A percentile compares a stretch with the other conserved stretches of the same genome.
Evolutionary conservation across 768 basidiomycete species (phyloP).

Genomic region (Amanita brunnescens): DNA sequence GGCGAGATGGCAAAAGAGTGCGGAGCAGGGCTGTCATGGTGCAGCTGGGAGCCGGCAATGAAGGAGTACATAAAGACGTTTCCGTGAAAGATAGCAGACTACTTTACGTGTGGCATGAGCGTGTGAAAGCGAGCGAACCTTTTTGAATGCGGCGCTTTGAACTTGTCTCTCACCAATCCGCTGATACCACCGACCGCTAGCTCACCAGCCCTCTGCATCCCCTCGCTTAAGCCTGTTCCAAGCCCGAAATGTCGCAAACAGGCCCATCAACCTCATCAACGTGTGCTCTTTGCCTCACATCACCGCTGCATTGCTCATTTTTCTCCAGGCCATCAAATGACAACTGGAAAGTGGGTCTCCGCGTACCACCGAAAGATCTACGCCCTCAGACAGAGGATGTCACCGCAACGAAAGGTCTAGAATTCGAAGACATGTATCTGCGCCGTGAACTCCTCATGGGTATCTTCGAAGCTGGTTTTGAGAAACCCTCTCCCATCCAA

Average conservation of each 20-base stretch:
- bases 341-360: conserved; percentile 73
- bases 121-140: conserved; percentile 4
- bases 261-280: conserved; percentile 24
- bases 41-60: conserved; percentile 56
- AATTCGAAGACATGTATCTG: conserved; percentile 93
- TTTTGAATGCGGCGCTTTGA: neutral
- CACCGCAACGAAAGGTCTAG: conserved; percentile 83
- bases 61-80: conserved; percentile 54
- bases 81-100: conserved; percentile 30
- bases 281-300: conserved; percentile 12
- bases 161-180: conserved; percentile 2
- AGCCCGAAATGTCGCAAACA: conserved; percentile 21
- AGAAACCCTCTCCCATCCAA: conserved; percentile 95
- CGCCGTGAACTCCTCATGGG: conserved; percentile 97
- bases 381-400: conserved; percentile 98
- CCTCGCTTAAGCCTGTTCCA: neutral
- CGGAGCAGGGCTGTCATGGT: conserved; percentile 34
- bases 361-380: conserved; percentile 81
- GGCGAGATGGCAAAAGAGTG: conserved; percentile 31
- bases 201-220: neutral
- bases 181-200: neutral
- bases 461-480: conserved; percentile 97
- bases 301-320: neutral
- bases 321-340: conserved; percentile 23
- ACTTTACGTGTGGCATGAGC: conserved; percentile 6